Conservation (phyloP, 1,284 basidiomycete species). For the Ceratobasidium sp. region DNA sequence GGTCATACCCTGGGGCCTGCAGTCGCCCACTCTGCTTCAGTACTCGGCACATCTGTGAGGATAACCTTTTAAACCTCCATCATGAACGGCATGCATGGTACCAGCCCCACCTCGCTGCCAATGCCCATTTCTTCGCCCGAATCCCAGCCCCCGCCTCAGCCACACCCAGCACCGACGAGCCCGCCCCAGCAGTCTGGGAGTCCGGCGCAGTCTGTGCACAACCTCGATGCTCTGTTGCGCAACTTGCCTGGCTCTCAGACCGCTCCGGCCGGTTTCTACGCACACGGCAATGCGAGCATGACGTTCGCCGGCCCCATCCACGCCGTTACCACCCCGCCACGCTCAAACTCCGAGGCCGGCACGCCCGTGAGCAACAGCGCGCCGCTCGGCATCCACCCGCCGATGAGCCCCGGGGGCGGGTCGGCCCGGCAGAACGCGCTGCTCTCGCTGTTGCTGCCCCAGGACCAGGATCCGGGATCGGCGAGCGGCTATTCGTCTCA, state of each 20-base stretch:
- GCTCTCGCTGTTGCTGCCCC: conserved; percentile 65
- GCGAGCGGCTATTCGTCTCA: conserved; percentile 50
- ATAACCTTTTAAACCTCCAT: too few species aligned
- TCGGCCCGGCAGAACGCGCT: conserved; percentile 64
- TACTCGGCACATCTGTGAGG: background rate
- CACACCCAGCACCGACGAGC: background rate
- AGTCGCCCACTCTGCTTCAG: background rate
- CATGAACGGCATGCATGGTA: too few species aligned
- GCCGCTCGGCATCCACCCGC: background rate
- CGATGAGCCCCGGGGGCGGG: conserved; percentile 34
- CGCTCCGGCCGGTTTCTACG: conserved; percentile 53
- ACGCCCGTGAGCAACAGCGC: conserved; percentile 49
- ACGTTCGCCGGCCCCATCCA: conserved; percentile 57
- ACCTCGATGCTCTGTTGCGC: conserved; percentile 67
- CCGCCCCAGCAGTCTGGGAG: conserved; percentile 1
- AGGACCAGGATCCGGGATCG: conserved; percentile 52
- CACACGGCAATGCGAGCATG: conserved; percentile 54
- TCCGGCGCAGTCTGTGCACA: conserved; percentile 20
- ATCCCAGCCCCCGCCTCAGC: conserved; percentile 19
- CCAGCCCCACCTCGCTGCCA: conserved; percentile 27
- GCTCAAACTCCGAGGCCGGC: conserved; percentile 60
- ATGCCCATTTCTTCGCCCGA: conserved; percentile 40
- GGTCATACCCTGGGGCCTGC: background rate
- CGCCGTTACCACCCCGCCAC: conserved; percentile 55
- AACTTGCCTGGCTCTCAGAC: conserved; percentile 53